These are phyloP conservation scores for Solanum chaucha DNA, from an alignment of 257 asterid species.

Conservation along the genomic window DNA sequence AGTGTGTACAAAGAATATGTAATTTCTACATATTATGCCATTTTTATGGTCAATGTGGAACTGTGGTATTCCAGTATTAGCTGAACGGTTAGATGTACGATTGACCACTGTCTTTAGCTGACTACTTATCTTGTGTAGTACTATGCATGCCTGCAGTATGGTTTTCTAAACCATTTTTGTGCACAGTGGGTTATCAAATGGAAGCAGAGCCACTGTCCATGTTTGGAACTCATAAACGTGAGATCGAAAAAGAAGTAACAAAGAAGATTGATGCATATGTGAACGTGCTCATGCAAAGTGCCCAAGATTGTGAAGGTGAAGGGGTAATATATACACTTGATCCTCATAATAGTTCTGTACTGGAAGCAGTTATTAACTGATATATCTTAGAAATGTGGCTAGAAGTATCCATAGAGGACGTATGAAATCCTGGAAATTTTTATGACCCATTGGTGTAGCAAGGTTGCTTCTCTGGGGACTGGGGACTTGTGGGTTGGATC, in stretches of 20 bases:
- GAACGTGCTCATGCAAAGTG: slow-evolving; percentile 35
- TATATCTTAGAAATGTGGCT: background rate
- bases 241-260: slow-evolving; percentile 50
- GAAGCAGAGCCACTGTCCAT: slow-evolving; percentile 37
- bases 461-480: background rate
- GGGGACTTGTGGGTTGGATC: background rate
- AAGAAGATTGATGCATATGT: slow-evolving; percentile 41
- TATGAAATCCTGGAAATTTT: background rate
- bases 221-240: slow-evolving; percentile 44
- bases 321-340: slow-evolving; percentile 36
- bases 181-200: slow-evolving; percentile 69
- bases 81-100: background rate
- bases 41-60: background rate
- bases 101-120: background rate
- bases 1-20: background rate
- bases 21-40: background rate
- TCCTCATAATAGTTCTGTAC: background rate
- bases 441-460: too few species aligned
- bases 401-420: background rate
- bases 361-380: background rate
- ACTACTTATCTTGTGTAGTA: background rate
- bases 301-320: slow-evolving; percentile 46
- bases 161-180: background rate
- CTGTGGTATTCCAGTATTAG: background rate
- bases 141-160: background rate